These are phyloP conservation scores for Phytophthora sojae DNA, from an alignment of 352 stramenopile species.

Conservation along the genomic window DNA sequence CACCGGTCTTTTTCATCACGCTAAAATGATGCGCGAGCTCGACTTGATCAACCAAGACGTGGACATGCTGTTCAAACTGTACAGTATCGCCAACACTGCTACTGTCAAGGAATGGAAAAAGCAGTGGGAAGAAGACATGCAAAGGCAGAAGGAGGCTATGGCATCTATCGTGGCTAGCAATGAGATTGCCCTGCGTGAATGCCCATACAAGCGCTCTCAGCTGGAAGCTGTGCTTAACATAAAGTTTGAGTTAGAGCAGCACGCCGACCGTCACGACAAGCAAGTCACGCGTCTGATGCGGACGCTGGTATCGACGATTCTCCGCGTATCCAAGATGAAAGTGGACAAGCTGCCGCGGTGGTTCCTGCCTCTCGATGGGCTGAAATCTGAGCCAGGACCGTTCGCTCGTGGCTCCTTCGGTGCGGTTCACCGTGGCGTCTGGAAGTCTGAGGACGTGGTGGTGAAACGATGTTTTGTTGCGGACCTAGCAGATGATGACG, in stretches of 20 bases:
- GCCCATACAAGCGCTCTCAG: neutral
- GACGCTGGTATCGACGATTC: neutral
- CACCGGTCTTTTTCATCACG: constrained; percentile 10
- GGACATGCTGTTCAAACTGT: constrained; percentile 17
- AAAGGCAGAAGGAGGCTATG: neutral
- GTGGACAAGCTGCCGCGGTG: constrained; percentile 2
- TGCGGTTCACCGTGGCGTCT: constrained; percentile 21
- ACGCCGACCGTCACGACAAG: neutral
- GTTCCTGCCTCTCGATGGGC: constrained; percentile 20
- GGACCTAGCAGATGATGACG: neutral
- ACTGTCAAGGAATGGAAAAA: constrained; percentile 23
- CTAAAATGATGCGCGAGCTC: constrained; percentile 16
- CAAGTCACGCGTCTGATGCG: neutral
- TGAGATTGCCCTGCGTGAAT: neutral
- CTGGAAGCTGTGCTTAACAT: constrained; percentile 2
- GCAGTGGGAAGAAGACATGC: neutral
- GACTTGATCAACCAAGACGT: constrained; percentile 29
- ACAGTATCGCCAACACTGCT: constrained; percentile 4
- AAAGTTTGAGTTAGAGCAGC: constrained; percentile 10
- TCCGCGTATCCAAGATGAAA: neutral
- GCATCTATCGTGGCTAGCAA: neutral
- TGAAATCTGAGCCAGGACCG: constrained; percentile 5
- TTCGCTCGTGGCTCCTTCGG: constrained; percentile 34
- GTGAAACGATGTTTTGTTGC: constrained; percentile 9
- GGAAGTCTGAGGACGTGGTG: constrained; percentile 27